These are phyloP conservation scores for Trametes cinnabarina DNA, from an alignment of 768 basidiomycete species.

Conservation along the genomic window DNA sequence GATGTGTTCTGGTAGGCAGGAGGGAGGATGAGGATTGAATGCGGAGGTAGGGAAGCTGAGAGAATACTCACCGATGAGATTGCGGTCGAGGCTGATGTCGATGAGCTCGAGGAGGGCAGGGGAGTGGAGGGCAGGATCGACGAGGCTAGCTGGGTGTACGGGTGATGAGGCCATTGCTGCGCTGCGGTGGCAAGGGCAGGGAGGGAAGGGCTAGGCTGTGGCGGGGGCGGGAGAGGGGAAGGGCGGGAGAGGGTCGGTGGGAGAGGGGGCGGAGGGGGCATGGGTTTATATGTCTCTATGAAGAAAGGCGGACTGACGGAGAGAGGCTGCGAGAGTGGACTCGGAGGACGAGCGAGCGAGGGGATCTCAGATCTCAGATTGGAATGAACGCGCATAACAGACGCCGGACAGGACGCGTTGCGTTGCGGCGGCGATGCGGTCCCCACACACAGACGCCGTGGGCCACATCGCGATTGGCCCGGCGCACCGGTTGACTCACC, in stretches of 20 bases:
- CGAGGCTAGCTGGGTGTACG: conserved; percentile 51
- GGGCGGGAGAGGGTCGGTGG: conserved; percentile 24
- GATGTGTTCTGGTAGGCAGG: conserved; percentile 54
- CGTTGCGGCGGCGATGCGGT: conserved; percentile 8
- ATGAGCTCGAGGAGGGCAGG: conserved; percentile 68
- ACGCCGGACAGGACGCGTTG: background rate
- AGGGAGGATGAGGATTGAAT: background rate
- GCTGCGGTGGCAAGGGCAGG: conserved; percentile 9
- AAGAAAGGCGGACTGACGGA: conserved; percentile 3
- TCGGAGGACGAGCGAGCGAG: background rate
- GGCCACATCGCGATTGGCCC: conserved; percentile 9
- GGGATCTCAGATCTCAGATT: conserved; percentile 22
- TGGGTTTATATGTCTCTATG: conserved; percentile 10
- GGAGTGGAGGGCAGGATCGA: conserved; percentile 61
- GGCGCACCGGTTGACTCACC: conserved; percentile 8
- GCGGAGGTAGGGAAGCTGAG: background rate
- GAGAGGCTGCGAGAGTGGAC: background rate
- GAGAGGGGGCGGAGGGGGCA: conserved; percentile 7
- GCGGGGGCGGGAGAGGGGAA: conserved; percentile 19
- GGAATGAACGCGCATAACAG: conserved; percentile 12
- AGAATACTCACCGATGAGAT: conserved; percentile 58
- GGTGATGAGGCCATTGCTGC: conserved; percentile 23
- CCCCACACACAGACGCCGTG: background rate
- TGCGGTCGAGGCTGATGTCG: conserved; percentile 57
- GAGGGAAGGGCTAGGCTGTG: conserved; percentile 16